Percentiles rank a stretch among this genome's conserved stretches.
Conservation (phyloP, 2,329 filamentous ascomycete genomes). For the Xylariomycetidae sp. region DNA sequence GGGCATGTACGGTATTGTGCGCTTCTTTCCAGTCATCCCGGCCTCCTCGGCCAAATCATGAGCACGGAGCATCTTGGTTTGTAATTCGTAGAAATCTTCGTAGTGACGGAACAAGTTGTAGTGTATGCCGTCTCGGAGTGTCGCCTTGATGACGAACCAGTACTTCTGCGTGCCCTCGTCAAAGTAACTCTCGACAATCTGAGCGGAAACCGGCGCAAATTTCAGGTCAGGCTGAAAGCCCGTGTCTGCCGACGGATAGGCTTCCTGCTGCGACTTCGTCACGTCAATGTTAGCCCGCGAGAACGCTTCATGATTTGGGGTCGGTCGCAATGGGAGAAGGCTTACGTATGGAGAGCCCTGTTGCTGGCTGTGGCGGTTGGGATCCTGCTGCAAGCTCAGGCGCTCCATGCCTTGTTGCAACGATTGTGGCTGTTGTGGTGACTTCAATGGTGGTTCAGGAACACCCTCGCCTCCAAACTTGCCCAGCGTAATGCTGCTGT, state of each 20-base stretch:
- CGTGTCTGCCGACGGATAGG: too few relatives aligned
- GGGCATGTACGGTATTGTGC: slow-evolving; percentile 93
- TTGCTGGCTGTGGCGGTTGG: slow-evolving; percentile 40
- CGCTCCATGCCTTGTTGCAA: slow-evolving; percentile 69
- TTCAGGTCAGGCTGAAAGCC: too few relatives aligned
- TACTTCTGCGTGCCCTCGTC: slow-evolving; percentile 98
- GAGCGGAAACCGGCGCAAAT: slow-evolving; percentile 70
- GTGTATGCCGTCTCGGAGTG: slow-evolving; percentile 81
- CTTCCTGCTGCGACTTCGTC: too few relatives aligned
- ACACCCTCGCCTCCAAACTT: slow-evolving; percentile 64
- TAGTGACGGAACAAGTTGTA: slow-evolving; percentile 96
- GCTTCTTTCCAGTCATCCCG: slow-evolving; percentile 75
- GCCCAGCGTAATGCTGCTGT: slow-evolving; percentile 93
- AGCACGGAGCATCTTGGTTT: slow-evolving; percentile 88
- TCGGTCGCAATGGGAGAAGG: too few relatives aligned
- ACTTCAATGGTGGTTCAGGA: too few relatives aligned
- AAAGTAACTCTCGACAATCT: slow-evolving; percentile 89
- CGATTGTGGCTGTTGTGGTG: slow-evolving; percentile 37
- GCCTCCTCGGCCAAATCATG: slow-evolving; percentile 91
- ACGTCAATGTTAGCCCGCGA: too few relatives aligned
- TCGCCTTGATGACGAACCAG: slow-evolving; percentile 94
- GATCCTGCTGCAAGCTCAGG: slow-evolving; percentile 62
- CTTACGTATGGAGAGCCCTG: slow-evolving; percentile 28
- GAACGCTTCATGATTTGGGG: too few relatives aligned
- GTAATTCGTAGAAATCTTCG: slow-evolving; percentile 98